Evolutionary conservation across 2,329 filamentous ascomycete genomes (phyloP).

Genomic region (Microsporum audouinii): DNA sequence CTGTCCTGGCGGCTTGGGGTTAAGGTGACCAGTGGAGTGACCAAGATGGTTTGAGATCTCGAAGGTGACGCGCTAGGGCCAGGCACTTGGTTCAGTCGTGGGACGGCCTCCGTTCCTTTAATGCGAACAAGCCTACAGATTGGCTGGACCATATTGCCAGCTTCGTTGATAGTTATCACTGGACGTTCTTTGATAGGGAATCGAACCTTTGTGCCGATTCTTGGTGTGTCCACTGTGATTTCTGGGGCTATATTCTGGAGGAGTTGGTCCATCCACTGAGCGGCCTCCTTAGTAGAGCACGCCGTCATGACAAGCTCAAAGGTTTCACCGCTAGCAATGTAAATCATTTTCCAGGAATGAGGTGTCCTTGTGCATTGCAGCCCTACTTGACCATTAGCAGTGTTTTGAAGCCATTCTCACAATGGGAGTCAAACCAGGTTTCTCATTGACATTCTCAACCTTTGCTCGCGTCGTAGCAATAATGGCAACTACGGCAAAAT

Average conservation of each 20-base stretch:
- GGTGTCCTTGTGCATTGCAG: slow-evolving; percentile 77
- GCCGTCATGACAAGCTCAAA: slow-evolving; percentile 82
- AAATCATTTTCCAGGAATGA: slow-evolving; percentile 85
- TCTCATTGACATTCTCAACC: slow-evolving; percentile 27
- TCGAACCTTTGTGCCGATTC: slow-evolving; percentile 6
- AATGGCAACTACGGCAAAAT: slow-evolving; percentile 64
- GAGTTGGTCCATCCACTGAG: slow-evolving; percentile 65
- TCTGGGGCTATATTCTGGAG: slow-evolving; percentile 41
- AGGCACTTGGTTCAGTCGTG: slow-evolving; percentile 4
- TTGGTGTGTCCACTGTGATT: slow-evolving; percentile 19
- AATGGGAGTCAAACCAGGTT: slow-evolving; percentile 20
- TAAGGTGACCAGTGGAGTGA: slow-evolving; percentile 57
- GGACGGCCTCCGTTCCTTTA: slow-evolving; percentile 15
- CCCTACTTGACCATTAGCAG: slow-evolving; percentile 40
- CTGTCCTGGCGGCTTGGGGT: slow-evolving; percentile 65
- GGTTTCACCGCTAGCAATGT: slow-evolving; percentile 62
- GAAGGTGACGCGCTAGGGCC: slow-evolving; percentile 7
- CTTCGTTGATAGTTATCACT: slow-evolving; percentile 60
- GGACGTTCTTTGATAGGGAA: slow-evolving; percentile 28
- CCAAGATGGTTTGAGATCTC: slow-evolving; percentile 51
- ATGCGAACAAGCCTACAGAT: slow-evolving; percentile 9
- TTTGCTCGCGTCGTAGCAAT: slow-evolving; percentile 36
- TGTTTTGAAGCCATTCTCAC: not conserved
- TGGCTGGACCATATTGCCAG: slow-evolving; percentile 8
- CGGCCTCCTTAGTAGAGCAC: slow-evolving; percentile 68